Evolutionary conservation across 768 basidiomycete species (phyloP).

Genomic region (Mrakia gelida): DNA sequence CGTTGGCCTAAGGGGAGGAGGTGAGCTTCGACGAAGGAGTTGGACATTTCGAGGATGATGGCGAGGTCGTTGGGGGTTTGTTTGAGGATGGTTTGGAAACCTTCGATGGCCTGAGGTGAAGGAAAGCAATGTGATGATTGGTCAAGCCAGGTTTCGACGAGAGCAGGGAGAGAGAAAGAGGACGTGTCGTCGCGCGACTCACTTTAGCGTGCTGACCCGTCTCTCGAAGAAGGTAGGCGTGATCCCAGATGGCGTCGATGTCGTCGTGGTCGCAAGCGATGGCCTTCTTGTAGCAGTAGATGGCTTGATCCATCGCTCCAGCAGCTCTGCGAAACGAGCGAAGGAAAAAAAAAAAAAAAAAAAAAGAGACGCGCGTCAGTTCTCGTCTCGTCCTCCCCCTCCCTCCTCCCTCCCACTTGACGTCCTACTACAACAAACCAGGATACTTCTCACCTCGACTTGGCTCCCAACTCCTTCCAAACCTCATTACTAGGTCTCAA

Average conservation of each 20-base stretch:
- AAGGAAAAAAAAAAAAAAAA: no score
- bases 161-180: background rate
- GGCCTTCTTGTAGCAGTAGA: conserved; percentile 87
- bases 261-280: conserved; percentile 73
- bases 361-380: background rate
- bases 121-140: background rate
- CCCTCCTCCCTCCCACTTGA: background rate
- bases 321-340: conserved; percentile 50
- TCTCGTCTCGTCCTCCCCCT: background rate
- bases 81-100: conserved; percentile 67
- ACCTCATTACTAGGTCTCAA: conserved; percentile 75
- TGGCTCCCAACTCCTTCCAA: conserved; percentile 74
- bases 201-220: conserved; percentile 67
- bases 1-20: conserved; percentile 62
- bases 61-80: conserved; percentile 72
- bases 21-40: conserved; percentile 67
- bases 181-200: conserved; percentile 37
- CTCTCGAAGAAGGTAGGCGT: conserved; percentile 73
- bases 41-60: conserved; percentile 71
- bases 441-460: conserved; percentile 58
- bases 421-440: background rate
- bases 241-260: conserved; percentile 82
- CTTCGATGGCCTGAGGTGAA: conserved; percentile 53
- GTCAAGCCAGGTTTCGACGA: no score
- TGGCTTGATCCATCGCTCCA: conserved; percentile 74